These are phyloP conservation scores for Leccinum disarticulatum DNA, from an alignment of 768 basidiomycete genomes.

Conservation along the genomic window DNA sequence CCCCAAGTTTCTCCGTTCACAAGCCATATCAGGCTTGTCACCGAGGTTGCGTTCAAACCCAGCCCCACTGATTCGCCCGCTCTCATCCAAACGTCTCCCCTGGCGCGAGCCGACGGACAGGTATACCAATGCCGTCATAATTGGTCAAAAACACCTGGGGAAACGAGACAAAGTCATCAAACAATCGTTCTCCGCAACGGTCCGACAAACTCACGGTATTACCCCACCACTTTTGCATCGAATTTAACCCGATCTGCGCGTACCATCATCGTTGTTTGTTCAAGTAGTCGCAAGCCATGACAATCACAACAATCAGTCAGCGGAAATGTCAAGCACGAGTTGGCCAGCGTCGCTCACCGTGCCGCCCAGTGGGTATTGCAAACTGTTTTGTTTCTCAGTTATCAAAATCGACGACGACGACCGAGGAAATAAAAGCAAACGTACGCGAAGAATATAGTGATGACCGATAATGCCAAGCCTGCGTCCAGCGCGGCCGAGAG, in stretches of 20 bases:
- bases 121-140: conserved; percentile 24
- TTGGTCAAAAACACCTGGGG: conserved; percentile 23
- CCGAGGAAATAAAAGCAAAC: conserved; percentile 18
- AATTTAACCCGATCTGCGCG: conserved; percentile 20
- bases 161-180: not conserved
- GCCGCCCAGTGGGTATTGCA: conserved; percentile 29
- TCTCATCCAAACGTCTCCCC: conserved; percentile 26
- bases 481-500: conserved; percentile 75
- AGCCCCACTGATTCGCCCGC: not conserved
- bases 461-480: conserved; percentile 64
- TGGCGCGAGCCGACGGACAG: conserved; percentile 24
- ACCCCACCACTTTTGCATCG: conserved; percentile 31
- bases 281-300: not conserved
- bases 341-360: conserved; percentile 14
- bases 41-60: not conserved
- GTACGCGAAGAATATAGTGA: conserved; percentile 70
- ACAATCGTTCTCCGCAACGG: too few species aligned
- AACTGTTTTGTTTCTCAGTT: conserved; percentile 11
- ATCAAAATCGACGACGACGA: not conserved
- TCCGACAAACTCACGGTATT: conserved; percentile 14
- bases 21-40: not conserved
- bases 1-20: not conserved
- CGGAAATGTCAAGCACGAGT: not conserved
- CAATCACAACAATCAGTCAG: not conserved
- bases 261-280: too few species aligned